A percentile compares a stretch with the other conserved stretches of the same genome.
Conservation (phyloP, 1,284 basidiomycete genomes). For the Chalciporus piperatoides region DNA sequence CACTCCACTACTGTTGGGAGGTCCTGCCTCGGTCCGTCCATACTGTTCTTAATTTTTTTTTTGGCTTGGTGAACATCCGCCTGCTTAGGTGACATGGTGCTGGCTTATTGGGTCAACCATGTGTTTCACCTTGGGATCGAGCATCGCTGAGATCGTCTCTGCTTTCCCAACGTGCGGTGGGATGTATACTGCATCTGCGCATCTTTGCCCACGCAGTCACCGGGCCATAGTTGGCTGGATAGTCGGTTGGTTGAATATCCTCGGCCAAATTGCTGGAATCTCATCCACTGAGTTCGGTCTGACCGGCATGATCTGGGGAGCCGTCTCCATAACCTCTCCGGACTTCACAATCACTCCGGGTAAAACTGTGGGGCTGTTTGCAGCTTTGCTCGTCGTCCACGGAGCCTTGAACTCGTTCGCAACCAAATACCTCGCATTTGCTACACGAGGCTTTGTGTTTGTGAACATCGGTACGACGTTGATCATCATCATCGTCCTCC, state of each 20-base stretch:
- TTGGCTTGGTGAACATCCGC: neutral
- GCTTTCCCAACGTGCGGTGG: conserved; percentile 82
- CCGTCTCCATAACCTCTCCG: conserved; percentile 36
- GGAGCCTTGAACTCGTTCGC: conserved; percentile 79
- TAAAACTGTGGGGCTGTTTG: conserved; percentile 73
- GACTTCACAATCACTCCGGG: conserved; percentile 39
- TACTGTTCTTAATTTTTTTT: neutral
- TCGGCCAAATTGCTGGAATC: conserved; percentile 80
- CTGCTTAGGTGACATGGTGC: conserved; percentile 63
- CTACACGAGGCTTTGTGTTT: conserved; percentile 84
- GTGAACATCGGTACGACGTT: conserved; percentile 78
- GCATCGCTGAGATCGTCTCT: conserved; percentile 74
- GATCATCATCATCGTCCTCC: conserved; percentile 81
- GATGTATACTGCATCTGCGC: conserved; percentile 76
- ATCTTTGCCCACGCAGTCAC: conserved; percentile 62
- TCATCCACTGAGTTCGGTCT: conserved; percentile 88
- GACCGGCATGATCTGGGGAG: conserved; percentile 83
- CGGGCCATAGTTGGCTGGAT: conserved; percentile 71
- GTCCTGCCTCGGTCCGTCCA: conserved; percentile 59
- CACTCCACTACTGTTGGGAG: conserved; percentile 68
- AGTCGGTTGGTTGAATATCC: conserved; percentile 83
- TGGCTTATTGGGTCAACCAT: conserved; percentile 72
- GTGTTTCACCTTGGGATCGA: conserved; percentile 75
- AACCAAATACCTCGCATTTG: conserved; percentile 71
- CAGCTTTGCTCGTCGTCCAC: conserved; percentile 66